A percentile compares a stretch with the other conserved stretches of the same genome.
These are phyloP conservation scores for Venturia aucupariae DNA, from an alignment of 2,329 filamentous ascomycete species.

Conservation along the genomic window DNA sequence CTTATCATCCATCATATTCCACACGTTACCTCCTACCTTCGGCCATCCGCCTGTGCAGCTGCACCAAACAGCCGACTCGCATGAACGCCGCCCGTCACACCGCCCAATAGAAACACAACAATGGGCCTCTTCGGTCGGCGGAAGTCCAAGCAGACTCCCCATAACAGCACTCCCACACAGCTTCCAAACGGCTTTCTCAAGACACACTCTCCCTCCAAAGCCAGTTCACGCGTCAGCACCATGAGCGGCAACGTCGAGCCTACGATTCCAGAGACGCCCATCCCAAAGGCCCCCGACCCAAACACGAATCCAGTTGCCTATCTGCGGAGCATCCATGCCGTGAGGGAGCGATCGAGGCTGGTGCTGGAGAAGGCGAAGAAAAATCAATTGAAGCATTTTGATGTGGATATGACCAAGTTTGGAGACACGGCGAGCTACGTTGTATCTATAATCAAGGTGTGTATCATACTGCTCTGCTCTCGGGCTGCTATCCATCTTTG, in stretches of 20 bases:
- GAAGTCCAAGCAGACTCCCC: slow-evolving; percentile 4
- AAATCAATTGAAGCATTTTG: slow-evolving; percentile 76
- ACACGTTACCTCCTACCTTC: not conserved
- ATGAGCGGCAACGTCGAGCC: not conserved
- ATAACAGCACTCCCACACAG: not conserved
- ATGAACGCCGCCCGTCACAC: not conserved
- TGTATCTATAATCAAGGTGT: slow-evolving; percentile 88
- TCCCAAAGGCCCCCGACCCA: slow-evolving; percentile 81
- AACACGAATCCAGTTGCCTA: slow-evolving; percentile 82
- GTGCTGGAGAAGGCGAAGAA: slow-evolving; percentile 67
- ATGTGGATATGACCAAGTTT: slow-evolving; percentile 80
- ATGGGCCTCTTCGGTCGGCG: not conserved
- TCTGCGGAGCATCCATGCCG: slow-evolving; percentile 78
- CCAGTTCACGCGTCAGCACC: not conserved
- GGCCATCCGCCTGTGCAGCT: no score
- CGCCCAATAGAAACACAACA: not conserved
- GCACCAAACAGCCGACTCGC: slow-evolving; percentile 1
- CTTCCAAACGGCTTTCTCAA: not conserved
- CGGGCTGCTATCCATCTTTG: not conserved
- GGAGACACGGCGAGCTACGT: slow-evolving; percentile 76
- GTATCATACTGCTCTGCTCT: slow-evolving; percentile 19
- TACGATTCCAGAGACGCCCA: slow-evolving; percentile 8
- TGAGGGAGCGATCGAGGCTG: slow-evolving; percentile 68
- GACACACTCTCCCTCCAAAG: not conserved
- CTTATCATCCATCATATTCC: no score